Evolutionary conservation across 2,329 filamentous ascomycete species (phyloP).

Genomic region (Claviceps lovelessii): DNA sequence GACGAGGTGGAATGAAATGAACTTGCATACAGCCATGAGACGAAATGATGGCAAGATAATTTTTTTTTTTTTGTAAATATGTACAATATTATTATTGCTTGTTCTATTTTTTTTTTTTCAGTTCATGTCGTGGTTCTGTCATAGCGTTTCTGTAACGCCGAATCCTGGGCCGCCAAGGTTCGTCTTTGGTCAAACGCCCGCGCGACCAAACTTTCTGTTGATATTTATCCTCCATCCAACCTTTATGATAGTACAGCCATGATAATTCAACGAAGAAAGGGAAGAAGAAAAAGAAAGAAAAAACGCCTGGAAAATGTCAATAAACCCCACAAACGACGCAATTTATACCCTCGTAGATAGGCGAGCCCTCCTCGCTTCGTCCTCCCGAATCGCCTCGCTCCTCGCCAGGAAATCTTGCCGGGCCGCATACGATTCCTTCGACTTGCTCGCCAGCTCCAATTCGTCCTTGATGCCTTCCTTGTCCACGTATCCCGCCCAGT

Average conservation of each 20-base stretch:
- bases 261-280: background rate
- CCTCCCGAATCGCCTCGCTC: slow-evolving; percentile 47
- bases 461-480: slow-evolving; percentile 58
- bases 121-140: background rate
- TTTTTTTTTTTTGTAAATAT: background rate
- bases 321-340: background rate
- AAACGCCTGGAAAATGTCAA: background rate
- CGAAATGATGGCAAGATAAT: background rate
- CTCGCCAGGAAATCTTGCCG: slow-evolving; percentile 51
- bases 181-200: background rate
- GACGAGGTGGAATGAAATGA: background rate
- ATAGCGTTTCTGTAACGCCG: background rate
- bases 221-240: background rate
- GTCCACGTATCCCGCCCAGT: slow-evolving; percentile 60
- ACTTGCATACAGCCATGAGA: no score
- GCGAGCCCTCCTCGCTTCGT: slow-evolving; percentile 42
- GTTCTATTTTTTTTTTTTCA: background rate
- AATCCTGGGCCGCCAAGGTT: background rate
- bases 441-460: slow-evolving; percentile 47
- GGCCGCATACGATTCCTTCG: slow-evolving; percentile 47
- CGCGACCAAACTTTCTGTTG: background rate
- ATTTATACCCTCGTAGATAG: slow-evolving; percentile 24
- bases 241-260: background rate
- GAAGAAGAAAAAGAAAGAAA: background rate
- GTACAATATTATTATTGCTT: background rate